Base-by-base conservation (phyloP, 352 stramenopile genomes). In the Phytophthora rubi region DNA sequence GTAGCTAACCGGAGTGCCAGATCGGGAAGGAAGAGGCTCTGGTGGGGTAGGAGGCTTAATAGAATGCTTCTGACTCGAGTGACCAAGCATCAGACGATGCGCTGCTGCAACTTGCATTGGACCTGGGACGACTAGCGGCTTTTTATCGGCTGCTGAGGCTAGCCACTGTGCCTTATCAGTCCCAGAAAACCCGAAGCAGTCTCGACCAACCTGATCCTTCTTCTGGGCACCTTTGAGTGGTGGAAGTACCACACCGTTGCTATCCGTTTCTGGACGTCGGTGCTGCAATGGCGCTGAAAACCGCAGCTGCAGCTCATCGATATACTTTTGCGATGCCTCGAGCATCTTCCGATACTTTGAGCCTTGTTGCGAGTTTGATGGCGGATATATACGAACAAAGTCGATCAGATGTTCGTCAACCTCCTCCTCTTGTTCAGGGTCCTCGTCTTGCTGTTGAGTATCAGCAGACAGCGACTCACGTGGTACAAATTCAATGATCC, bases 211-310 rank as follows among this genome's bases (percentile, higher is more conserved):
- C 3, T 66, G 70, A 6, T 83, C 73, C 56, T 86, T 87, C 59
- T 85, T 88, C 28, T 77, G 65, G 0, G 82, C 82, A 3, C 86
- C 86, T 68, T 82, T 85, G 2, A 94, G 60, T 0, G 76, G 76
- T 47, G 88, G 88, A 3, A 92, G 65, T 16, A 67, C 68, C 16
- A 68, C 59, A 37, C 70, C 75, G 33, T 68, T 78, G 18, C 71
- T 71, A 10, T 84, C 72, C 12, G 66, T 78, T 45, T 81, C 68
- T 26, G 73, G 75, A 37, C 83, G 82, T 4, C 86, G 86, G 59
- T 95, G 88, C 65, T 96, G 86, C 21, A 96, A 60, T 47, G 88
- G 88, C 1, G 85, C 86, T 0, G 83, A 88, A 59, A 96, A 92
- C 16, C 88, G 79, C 71, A 96, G 81, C 55, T 94, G 85, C 69